Evolutionary conservation across 2,329 filamentous ascomycete species (phyloP).

Genomic region (Calonectria montana): DNA sequence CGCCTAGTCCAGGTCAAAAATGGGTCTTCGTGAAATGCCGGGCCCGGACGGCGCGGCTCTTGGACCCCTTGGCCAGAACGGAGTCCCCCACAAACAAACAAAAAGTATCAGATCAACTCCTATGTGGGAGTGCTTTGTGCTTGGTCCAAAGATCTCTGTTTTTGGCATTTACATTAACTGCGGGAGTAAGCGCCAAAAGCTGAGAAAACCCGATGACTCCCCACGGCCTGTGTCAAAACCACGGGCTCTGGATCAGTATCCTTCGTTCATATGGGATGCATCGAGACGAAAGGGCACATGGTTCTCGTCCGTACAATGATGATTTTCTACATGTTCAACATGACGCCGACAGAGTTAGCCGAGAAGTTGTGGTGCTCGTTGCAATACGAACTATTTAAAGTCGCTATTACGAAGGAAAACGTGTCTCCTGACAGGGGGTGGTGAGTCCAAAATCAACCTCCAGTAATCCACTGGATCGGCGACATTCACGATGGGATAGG

Average conservation of each 20-base stretch:
- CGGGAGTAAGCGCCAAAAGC: background rate
- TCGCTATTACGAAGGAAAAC: background rate
- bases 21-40: slow-evolving; percentile 9
- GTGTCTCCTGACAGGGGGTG: background rate
- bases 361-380: slow-evolving; percentile 10
- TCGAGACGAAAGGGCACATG: background rate
- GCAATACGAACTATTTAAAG: background rate
- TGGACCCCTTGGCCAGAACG: background rate
- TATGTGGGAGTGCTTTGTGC: background rate
- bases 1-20: background rate
- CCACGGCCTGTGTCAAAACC: background rate
- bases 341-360: background rate
- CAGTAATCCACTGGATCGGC: slow-evolving; percentile 10
- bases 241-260: background rate
- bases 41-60: background rate
- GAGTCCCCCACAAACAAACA: slow-evolving; percentile 16
- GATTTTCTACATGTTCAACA: slow-evolving; percentile 14
- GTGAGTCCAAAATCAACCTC: slow-evolving; percentile 5
- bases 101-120: slow-evolving; percentile 11
- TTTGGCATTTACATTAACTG: background rate
- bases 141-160: background rate
- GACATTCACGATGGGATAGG: slow-evolving; percentile 12
- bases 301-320: background rate
- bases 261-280: background rate
- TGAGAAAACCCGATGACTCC: background rate